phyloP scores from a whole-genome alignment of 23 red algal species.

The Gracilaria domingensis region DNA sequence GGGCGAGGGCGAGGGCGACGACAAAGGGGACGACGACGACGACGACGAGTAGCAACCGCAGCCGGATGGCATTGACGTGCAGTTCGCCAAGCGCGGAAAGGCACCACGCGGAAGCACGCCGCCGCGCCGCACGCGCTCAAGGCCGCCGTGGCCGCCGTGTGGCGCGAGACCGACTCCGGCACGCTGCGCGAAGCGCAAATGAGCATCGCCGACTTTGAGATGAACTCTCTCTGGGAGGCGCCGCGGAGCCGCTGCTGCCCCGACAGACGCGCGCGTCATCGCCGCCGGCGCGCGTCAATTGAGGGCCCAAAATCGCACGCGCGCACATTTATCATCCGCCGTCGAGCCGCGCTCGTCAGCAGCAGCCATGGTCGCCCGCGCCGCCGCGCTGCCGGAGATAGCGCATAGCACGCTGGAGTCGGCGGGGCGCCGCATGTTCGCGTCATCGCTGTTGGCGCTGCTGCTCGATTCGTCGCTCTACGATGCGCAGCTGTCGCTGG shows the following conservation, averaged over 20 bases:
- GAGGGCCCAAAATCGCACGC: too few relatives aligned
- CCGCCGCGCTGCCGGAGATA: background rate
- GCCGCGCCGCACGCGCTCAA: conserved; percentile 35
- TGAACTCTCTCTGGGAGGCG: too few relatives aligned
- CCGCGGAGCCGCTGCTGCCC: too few relatives aligned
- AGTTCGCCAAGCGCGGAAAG: conserved; percentile 34
- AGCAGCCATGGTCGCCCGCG: background rate
- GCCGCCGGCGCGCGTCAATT: too few relatives aligned
- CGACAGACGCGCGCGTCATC: too few relatives aligned
- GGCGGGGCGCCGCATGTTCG: conserved; percentile 56
- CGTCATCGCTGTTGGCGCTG: conserved; percentile 24
- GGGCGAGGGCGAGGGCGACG: background rate
- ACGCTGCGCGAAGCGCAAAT: conserved; percentile 75
- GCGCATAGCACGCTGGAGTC: conserved; percentile 51
- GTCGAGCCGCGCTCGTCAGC: background rate
- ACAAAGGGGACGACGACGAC: background rate
- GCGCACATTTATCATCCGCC: too few relatives aligned
- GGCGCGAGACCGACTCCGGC: conserved; percentile 79
- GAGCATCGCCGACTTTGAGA: conserved; percentile 84
- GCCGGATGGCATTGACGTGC: conserved; percentile 42
- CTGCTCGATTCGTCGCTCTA: conserved; percentile 53
- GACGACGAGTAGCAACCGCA: too few relatives aligned
- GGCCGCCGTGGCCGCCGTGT: conserved; percentile 35
- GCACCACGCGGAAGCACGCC: conserved; percentile 11
- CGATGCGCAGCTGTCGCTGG: conserved; percentile 42